These are phyloP conservation scores for Podila clonocystis DNA, from an alignment of 192 early-diverging fungal genomes.

Conservation along the genomic window DNA sequence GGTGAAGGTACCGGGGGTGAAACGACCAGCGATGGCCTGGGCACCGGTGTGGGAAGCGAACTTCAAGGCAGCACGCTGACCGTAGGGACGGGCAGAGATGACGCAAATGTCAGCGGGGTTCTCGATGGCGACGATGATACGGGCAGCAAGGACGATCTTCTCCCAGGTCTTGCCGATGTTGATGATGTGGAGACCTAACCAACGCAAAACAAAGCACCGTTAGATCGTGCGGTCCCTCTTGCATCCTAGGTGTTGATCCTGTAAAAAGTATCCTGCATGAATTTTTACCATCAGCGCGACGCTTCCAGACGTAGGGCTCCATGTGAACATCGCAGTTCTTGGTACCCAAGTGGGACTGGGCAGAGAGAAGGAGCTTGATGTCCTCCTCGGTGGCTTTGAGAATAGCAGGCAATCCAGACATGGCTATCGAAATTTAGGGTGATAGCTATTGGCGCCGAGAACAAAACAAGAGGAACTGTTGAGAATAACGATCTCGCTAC, in stretches of 20 bases:
- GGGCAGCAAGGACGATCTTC: constrained; percentile 98
- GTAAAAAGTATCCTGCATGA: not conserved
- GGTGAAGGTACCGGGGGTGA: constrained; percentile 99
- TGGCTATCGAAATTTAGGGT: constrained; percentile 55
- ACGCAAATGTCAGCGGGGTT: constrained; percentile 98
- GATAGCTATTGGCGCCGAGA: constrained; percentile 36
- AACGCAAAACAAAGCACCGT: not conserved
- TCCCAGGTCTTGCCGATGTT: constrained; percentile 99
- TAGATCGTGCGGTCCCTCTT: not conserved
- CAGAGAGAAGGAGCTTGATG: constrained; percentile 93
- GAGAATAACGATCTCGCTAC: not conserved
- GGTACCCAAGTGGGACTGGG: constrained; percentile 98
- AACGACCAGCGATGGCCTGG: constrained; percentile 99
- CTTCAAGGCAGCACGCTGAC: constrained; percentile 99
- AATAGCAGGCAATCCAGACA: constrained; percentile 58
- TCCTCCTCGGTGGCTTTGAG: constrained; percentile 88
- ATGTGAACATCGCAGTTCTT: constrained; percentile 98
- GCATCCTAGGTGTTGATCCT: not conserved
- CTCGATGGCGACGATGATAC: constrained; percentile 98
- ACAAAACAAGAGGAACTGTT: not conserved
- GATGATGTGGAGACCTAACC: constrained; percentile 93
- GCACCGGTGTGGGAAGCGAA: constrained; percentile 98
- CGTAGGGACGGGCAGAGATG: constrained; percentile 96
- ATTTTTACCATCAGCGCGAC: constrained; percentile 88
- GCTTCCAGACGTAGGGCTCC: constrained; percentile 96